Percentiles rank a stretch among this genome's conserved stretches.
Conservation (phyloP, 768 basidiomycete species). For the Sarcodon aspratus region DNA sequence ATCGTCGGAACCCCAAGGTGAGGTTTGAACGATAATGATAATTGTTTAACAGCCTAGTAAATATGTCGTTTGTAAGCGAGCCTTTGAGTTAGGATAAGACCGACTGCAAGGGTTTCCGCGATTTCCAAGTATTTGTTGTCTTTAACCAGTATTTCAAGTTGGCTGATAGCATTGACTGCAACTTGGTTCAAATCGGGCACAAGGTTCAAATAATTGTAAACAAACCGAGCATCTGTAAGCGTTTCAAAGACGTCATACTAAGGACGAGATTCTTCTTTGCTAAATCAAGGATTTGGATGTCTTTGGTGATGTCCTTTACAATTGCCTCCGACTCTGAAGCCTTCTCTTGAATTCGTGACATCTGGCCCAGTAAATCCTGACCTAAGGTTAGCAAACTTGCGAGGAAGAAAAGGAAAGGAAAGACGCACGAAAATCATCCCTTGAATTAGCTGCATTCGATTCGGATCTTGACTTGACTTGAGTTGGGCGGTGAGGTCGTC, state of each 20-base stretch:
- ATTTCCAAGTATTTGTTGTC: constrained; percentile 78
- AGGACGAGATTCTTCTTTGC: constrained; percentile 88
- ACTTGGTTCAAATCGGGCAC: neutral
- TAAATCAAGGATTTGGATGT: constrained; percentile 88
- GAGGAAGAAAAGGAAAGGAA: neutral
- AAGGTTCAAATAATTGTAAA: constrained; percentile 1
- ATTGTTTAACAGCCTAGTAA: constrained; percentile 75
- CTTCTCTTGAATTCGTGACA: constrained; percentile 93
- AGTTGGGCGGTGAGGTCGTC: constrained; percentile 55
- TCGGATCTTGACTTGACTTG: constrained; percentile 72
- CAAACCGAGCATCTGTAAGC: constrained; percentile 90
- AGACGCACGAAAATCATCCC: constrained; percentile 80
- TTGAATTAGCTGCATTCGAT: constrained; percentile 83
- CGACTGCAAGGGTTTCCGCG: constrained; percentile 66
- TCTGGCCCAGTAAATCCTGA: constrained; percentile 89
- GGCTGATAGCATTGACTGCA: constrained; percentile 71
- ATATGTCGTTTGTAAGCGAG: neutral
- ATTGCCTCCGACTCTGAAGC: constrained; percentile 96
- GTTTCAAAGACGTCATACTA: constrained; percentile 83
- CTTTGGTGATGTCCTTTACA: constrained; percentile 89
- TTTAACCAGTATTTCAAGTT: constrained; percentile 67
- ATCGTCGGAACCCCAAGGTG: constrained; percentile 71
- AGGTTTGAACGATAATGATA: constrained; percentile 69
- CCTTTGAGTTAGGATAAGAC: constrained; percentile 16
- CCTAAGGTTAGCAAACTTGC: neutral